A percentile compares a stretch with the other conserved stretches of the same genome.
These are phyloP conservation scores for Cyclotella distinguenda DNA, from an alignment of 108 stramenopile species.

Conservation along the genomic window DNA sequence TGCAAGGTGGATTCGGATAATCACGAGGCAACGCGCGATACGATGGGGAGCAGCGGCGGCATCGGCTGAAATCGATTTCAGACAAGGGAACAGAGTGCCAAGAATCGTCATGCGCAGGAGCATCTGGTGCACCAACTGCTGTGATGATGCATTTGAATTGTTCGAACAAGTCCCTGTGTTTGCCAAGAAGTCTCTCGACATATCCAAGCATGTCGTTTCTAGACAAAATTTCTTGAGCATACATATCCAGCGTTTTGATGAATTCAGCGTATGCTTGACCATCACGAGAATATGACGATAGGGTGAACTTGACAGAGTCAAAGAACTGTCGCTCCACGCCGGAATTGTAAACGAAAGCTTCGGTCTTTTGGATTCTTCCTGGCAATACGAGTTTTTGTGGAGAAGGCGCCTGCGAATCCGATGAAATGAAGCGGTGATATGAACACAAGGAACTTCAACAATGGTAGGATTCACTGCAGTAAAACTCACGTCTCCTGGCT, in stretches of 20 bases:
- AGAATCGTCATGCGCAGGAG: slow-evolving; percentile 74
- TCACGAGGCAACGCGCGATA: slow-evolving; percentile 96
- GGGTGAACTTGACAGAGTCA: slow-evolving; percentile 80
- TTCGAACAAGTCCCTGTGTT: slow-evolving; percentile 89
- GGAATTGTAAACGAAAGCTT: slow-evolving; percentile 78
- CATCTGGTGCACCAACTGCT: slow-evolving; percentile 65
- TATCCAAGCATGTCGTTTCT: slow-evolving; percentile 90
- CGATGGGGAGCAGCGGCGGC: slow-evolving; percentile 87
- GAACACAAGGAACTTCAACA: not conserved
- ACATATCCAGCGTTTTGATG: slow-evolving; percentile 93
- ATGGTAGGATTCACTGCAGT: not conserved
- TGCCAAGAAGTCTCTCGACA: slow-evolving; percentile 88
- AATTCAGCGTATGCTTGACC: slow-evolving; percentile 95
- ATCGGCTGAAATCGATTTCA: slow-evolving; percentile 89
- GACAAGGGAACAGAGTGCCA: slow-evolving; percentile 90
- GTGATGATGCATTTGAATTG: slow-evolving; percentile 93
- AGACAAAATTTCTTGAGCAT: slow-evolving; percentile 91
- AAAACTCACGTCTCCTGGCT: slow-evolving; percentile 32
- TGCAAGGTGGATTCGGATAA: slow-evolving; percentile 90
- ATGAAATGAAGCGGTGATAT: not conserved
- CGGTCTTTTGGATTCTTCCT: slow-evolving; percentile 37
- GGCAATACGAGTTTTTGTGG: not conserved
- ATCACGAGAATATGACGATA: slow-evolving; percentile 79
- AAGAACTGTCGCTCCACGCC: slow-evolving; percentile 92
- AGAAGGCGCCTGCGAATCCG: not conserved